phyloP scores from a whole-genome alignment of 2,329 filamentous ascomycete genomes.

The Colletotrichum ledebouriae region DNA sequence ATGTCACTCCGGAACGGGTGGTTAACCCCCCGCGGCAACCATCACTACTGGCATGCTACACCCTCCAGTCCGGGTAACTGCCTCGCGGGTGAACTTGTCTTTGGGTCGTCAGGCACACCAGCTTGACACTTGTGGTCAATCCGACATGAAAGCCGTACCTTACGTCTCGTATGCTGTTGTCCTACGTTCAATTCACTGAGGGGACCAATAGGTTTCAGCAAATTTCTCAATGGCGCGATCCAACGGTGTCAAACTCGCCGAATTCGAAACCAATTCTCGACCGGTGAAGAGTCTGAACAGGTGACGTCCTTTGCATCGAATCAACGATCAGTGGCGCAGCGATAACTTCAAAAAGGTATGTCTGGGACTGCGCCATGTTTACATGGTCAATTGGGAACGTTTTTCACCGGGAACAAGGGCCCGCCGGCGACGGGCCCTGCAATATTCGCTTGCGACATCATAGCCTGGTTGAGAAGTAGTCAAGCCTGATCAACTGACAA shows the following conservation, averaged over 20 bases:
- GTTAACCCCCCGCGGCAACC: slow-evolving; percentile 29
- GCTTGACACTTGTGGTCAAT: slow-evolving; percentile 2
- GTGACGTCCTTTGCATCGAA: slow-evolving; percentile 4
- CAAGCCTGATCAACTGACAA: slow-evolving; percentile 9
- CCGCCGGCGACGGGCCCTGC: neutral
- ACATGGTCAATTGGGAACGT: neutral
- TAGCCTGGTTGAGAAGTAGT: slow-evolving; percentile 9
- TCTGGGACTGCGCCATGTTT: neutral
- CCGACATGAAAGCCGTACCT: slow-evolving; percentile 23
- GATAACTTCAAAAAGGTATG: neutral
- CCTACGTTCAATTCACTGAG: slow-evolving; percentile 3
- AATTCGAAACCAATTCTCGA: neutral
- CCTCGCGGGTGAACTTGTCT: slow-evolving; percentile 35
- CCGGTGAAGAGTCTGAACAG: slow-evolving; percentile 11
- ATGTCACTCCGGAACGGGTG: slow-evolving; percentile 38
- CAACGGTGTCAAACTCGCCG: neutral
- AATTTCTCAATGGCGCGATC: neutral
- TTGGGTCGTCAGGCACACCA: slow-evolving; percentile 17
- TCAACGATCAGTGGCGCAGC: neutral
- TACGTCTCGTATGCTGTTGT: slow-evolving; percentile 36
- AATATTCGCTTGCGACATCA: neutral
- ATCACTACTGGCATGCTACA: slow-evolving; percentile 17
- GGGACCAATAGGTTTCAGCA: slow-evolving; percentile 5
- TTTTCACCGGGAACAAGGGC: neutral
- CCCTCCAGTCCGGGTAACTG: slow-evolving; percentile 25